phyloP scores from a whole-genome alignment of 352 stramenopile genomes.

The Globisporangium radiosum region DNA sequence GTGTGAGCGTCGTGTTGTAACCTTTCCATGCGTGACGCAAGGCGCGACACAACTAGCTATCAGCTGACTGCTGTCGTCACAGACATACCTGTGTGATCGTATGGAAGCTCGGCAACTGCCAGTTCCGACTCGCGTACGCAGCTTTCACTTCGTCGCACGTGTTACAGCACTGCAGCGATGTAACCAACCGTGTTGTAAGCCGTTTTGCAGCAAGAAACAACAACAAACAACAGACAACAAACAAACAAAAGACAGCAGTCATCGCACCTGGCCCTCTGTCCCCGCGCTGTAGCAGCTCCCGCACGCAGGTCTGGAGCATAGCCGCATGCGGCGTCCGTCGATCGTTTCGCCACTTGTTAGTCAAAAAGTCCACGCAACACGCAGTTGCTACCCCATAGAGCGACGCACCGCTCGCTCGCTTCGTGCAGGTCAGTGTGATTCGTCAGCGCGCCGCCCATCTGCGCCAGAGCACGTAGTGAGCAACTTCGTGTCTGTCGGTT shows the following conservation, averaged over 20 bases:
- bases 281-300: slow-evolving; percentile 77
- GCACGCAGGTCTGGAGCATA: slow-evolving; percentile 34
- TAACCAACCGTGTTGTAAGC: background rate
- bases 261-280: slow-evolving; percentile 36
- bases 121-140: slow-evolving; percentile 61
- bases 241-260: background rate
- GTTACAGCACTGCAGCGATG: slow-evolving; percentile 47
- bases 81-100: slow-evolving; percentile 44
- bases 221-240: too few species aligned
- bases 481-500: too few species aligned
- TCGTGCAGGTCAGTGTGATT: slow-evolving; percentile 66
- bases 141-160: slow-evolving; percentile 57
- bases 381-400: too few species aligned
- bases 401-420: slow-evolving; percentile 37
- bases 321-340: background rate
- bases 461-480: background rate
- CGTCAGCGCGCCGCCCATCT: slow-evolving; percentile 66
- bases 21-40: too few species aligned
- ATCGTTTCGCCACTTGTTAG: background rate
- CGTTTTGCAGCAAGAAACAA: too few species aligned
- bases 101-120: slow-evolving; percentile 77
- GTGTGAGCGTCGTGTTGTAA: background rate
- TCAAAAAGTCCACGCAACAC: too few species aligned
- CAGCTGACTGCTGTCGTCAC: background rate
- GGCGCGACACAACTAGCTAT: background rate